Evolutionary conservation across 2,329 filamentous ascomycete genomes (phyloP).

Genomic region (Cylindrodendrum hubeiense): DNA sequence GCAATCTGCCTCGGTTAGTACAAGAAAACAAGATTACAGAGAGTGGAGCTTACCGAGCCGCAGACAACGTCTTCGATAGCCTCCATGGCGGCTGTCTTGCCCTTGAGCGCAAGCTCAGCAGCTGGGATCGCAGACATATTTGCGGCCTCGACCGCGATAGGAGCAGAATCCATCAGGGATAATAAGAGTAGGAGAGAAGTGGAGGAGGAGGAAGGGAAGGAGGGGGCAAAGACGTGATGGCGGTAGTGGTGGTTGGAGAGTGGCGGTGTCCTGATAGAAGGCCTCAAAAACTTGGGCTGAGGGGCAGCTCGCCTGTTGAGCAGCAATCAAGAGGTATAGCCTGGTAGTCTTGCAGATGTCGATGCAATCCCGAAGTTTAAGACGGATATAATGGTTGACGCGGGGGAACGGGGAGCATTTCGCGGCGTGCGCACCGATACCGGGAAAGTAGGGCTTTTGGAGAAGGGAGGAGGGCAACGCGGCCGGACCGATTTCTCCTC

Average conservation of each 20-base stretch:
- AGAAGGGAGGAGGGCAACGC: conserved; percentile 3
- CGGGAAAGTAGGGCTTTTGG: conserved; percentile 1
- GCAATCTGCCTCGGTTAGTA: conserved; percentile 67
- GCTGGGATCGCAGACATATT: conserved; percentile 16
- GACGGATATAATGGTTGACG: conserved; percentile 9
- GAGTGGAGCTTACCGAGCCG: conserved; percentile 76
- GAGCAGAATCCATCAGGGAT: conserved; percentile 47
- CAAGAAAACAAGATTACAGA: not conserved
- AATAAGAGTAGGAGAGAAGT: not conserved
- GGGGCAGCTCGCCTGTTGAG: conserved; percentile 18
- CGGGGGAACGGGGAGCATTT: conserved; percentile 26
- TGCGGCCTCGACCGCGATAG: conserved; percentile 45
- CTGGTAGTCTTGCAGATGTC: not conserved
- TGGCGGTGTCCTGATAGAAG: conserved; percentile 17
- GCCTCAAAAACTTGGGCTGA: conserved; percentile 9
- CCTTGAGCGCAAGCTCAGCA: conserved; percentile 45
- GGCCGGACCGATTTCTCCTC: conserved; percentile 7
- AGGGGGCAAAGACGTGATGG: no score
- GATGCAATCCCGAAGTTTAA: not conserved
- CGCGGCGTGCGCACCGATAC: conserved; percentile 10
- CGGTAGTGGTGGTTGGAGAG: not conserved
- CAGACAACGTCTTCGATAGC: conserved; percentile 89
- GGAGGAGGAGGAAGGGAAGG: not conserved
- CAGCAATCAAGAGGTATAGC: not conserved
- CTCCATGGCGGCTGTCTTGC: conserved; percentile 65